Conservation (phyloP, 78 protist genomes). For the Pigoraptor vietnamica region DNA sequence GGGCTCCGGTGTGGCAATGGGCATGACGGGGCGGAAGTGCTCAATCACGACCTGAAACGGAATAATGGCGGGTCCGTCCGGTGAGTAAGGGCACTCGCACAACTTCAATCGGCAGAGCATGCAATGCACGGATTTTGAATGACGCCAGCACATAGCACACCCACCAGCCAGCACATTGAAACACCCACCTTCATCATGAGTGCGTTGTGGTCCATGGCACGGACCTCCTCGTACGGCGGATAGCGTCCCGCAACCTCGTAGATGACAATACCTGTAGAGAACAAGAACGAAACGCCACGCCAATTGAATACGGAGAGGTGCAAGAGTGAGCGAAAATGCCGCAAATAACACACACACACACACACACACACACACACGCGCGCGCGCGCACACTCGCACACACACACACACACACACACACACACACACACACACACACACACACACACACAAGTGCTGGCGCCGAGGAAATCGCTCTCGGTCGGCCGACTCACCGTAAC, state of each 20-base stretch:
- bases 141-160: neutral
- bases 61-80: neutral
- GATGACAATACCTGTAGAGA: neutral
- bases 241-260: neutral
- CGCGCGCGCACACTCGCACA: neutral
- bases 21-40: neutral
- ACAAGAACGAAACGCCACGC: neutral
- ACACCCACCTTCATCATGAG: neutral
- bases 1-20: neutral
- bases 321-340: too few relatives aligned
- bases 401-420: neutral
- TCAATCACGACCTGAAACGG: neutral
- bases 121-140: too few relatives aligned
- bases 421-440: neutral
- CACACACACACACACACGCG: neutral
- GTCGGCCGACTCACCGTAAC: neutral
- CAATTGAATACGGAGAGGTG: too few relatives aligned
- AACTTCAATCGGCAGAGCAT: neutral
- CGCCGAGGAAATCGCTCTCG: too few relatives aligned
- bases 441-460: neutral
- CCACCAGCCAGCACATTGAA: neutral
- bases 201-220: neutral
- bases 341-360: neutral
- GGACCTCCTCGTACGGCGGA: neutral
- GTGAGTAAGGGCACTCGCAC: neutral